A percentile compares a stretch with the other conserved stretches of the same genome.
Evolutionary conservation across 192 early-diverging fungal species (phyloP).

Genomic region (Gamsiella multidivaricata): DNA sequence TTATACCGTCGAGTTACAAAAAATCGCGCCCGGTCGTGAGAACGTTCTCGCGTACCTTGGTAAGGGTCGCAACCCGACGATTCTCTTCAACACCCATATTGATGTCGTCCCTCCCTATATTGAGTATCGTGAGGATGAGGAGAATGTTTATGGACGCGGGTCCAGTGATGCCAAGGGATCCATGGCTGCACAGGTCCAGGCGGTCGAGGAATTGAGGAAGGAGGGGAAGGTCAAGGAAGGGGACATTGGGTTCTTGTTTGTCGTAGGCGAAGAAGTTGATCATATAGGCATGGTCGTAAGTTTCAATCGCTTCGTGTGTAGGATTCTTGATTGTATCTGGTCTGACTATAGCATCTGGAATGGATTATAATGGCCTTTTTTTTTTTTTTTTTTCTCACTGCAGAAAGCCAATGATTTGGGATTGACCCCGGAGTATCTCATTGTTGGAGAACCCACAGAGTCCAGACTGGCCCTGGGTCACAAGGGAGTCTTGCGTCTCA

Average conservation of each 20-base stretch:
- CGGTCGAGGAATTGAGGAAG: constrained; percentile 56
- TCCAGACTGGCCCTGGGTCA: constrained; percentile 59
- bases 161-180: constrained; percentile 62
- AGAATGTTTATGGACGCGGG: constrained; percentile 59
- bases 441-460: constrained; percentile 67
- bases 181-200: constrained; percentile 60
- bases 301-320: neutral
- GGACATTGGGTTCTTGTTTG: constrained; percentile 63
- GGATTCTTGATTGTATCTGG: neutral
- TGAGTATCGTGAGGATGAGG: constrained; percentile 51
- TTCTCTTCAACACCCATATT: constrained; percentile 60
- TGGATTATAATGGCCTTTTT: neutral
- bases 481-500: constrained; percentile 58
- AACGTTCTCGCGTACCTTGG: constrained; percentile 59
- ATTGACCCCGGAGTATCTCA: constrained; percentile 52
- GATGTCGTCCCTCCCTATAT: constrained; percentile 64
- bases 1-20: constrained; percentile 56
- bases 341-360: no score
- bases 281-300: constrained; percentile 61
- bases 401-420: constrained; percentile 57
- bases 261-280: constrained; percentile 63
- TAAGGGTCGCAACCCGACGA: constrained; percentile 32
- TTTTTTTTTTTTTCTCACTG: neutral
- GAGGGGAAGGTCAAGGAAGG: constrained; percentile 61
- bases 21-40: constrained; percentile 55